phyloP scores from a whole-genome alignment of 1,284 basidiomycete species.

The Hemileia vastatrix region DNA sequence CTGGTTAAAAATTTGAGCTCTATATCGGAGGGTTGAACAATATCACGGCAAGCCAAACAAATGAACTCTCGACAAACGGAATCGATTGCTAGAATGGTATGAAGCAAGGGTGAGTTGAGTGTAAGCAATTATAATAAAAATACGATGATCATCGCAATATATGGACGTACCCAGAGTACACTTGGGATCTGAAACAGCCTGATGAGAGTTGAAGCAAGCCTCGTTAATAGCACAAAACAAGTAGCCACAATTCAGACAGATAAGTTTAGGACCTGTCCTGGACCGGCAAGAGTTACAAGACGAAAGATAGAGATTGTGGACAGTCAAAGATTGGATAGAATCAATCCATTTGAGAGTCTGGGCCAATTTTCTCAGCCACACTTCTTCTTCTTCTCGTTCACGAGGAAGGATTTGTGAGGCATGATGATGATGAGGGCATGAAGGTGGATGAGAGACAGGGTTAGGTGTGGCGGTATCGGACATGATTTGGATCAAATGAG shows the following conservation, averaged over 20 bases:
- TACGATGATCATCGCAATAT: not conserved
- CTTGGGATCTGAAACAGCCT: not conserved
- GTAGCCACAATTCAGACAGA: conserved; percentile 14
- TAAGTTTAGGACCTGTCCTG: not conserved
- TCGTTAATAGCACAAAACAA: conserved; percentile 1
- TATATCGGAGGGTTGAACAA: conserved; percentile 6
- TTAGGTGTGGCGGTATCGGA: not conserved
- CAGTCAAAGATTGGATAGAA: not conserved
- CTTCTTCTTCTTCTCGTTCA: conserved; percentile 11
- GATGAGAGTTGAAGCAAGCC: not conserved
- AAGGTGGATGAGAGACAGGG: not conserved
- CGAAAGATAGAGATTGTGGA: not conserved
- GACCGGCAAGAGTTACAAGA: conserved; percentile 11
- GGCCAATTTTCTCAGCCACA: not conserved
- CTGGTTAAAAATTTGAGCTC: conserved; percentile 12
- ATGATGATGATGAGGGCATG: conserved; percentile 3
- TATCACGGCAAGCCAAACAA: conserved; percentile 14
- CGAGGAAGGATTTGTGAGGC: not conserved
- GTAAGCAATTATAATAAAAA: not conserved
- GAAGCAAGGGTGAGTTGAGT: not conserved
- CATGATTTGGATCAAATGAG: not conserved
- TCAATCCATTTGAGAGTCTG: conserved; percentile 1
- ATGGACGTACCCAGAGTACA: conserved; percentile 12
- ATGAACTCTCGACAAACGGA: conserved; percentile 12
- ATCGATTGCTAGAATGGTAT: conserved; percentile 1